A percentile compares a stretch with the other conserved stretches of the same genome.
Conservation (phyloP, 192 early-diverging fungal genomes). For the Entophlyctis helioformis region DNA sequence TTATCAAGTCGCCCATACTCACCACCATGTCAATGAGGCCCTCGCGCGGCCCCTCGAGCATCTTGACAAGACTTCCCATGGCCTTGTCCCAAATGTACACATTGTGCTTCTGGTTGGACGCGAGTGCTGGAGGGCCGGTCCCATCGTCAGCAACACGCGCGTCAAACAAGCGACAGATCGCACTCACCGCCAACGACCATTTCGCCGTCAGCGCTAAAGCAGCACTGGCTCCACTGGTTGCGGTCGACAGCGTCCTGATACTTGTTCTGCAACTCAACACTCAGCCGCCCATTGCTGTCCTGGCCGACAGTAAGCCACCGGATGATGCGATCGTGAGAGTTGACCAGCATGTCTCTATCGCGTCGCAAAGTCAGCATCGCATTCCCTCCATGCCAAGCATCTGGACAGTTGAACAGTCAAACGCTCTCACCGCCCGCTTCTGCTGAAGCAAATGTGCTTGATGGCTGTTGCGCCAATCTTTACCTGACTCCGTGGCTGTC, state of each 20-base stretch:
- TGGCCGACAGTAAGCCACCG: conserved; percentile 43
- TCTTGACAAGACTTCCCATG: conserved; percentile 71
- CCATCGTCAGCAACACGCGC: too few species aligned
- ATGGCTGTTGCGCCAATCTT: too few species aligned
- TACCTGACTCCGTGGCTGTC: too few species aligned
- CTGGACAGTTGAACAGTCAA: background rate
- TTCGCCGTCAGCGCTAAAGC: conserved; percentile 80
- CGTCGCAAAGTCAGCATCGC: background rate
- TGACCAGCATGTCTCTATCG: conserved; percentile 61
- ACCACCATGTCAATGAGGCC: conserved; percentile 67
- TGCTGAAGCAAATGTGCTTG: too few species aligned
- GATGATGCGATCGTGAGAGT: conserved; percentile 67
- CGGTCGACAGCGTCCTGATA: conserved; percentile 87
- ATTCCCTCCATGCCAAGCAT: background rate
- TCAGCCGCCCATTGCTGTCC: background rate
- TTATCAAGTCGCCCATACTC: conserved; percentile 2
- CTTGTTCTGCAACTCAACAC: conserved; percentile 39
- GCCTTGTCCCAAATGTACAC: conserved; percentile 91
- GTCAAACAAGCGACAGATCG: too few species aligned
- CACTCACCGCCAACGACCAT: conserved; percentile 74
- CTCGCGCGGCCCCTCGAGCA: conserved; percentile 75
- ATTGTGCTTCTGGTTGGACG: conserved; percentile 84
- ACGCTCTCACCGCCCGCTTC: too few species aligned
- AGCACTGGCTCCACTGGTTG: conserved; percentile 77
- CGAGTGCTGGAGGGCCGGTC: too few species aligned